A percentile compares a stretch with the other conserved stretches of the same genome.
phyloP scores from a whole-genome alignment of 78 protist genomes.

The Chrysochromulina tobinii region DNA sequence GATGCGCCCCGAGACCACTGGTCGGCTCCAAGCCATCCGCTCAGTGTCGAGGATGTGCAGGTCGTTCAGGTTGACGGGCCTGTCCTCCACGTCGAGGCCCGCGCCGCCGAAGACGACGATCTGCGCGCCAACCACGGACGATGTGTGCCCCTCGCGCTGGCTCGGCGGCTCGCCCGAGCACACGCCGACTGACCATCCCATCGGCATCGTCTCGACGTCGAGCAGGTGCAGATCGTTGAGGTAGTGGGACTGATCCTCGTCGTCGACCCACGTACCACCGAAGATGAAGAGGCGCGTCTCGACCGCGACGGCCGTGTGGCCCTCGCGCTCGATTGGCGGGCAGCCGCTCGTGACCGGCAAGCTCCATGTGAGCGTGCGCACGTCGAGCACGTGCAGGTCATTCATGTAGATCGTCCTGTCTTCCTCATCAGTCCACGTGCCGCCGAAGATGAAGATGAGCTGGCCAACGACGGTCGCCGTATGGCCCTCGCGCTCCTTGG shows the following conservation, averaged over 20 bases:
- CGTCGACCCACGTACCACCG: too few species aligned
- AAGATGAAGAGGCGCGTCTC: not conserved
- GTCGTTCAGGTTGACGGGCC: not conserved
- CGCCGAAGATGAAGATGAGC: not conserved
- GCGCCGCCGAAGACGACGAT: slow-evolving; percentile 3
- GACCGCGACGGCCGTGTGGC: not conserved
- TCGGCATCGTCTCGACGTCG: not conserved
- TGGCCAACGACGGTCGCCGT: not conserved
- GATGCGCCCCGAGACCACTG: not conserved
- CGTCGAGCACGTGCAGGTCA: not conserved
- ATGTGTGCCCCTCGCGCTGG: not conserved
- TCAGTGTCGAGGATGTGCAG: slow-evolving; percentile 10
- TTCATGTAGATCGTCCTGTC: not conserved
- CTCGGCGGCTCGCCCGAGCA: not conserved
- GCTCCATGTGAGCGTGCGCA: not conserved
- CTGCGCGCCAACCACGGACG: not conserved
- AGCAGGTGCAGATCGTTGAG: not conserved
- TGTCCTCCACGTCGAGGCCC: not conserved
- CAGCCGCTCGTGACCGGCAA: not conserved
- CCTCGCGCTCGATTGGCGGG: not conserved
- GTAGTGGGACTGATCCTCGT: not conserved
- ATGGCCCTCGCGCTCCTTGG: slow-evolving; percentile 7
- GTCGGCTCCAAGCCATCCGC: not conserved
- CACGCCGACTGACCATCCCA: too few species aligned
- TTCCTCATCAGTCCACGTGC: slow-evolving; percentile 18